A percentile compares a stretch with the other conserved stretches of the same genome.
phyloP scores from a whole-genome alignment of 345 rosid species.

The Gossypioides kirkii region DNA sequence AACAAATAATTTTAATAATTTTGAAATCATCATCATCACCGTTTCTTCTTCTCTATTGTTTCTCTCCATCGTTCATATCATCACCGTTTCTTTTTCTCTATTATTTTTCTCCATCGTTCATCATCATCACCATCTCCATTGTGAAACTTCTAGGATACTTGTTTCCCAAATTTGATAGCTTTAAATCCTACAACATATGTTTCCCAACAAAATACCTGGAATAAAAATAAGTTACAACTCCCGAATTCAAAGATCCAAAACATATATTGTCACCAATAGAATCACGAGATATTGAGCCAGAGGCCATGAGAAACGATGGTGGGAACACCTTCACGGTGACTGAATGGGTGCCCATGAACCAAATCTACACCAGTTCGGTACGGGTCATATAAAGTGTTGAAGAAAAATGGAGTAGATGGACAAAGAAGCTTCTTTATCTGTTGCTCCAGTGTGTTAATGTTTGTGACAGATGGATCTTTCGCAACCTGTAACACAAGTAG shows the following conservation, averaged over 20 bases:
- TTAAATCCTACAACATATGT: constrained; percentile 47
- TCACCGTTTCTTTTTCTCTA: too few relatives aligned
- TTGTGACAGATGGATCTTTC: constrained; percentile 70
- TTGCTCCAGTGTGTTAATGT: constrained; percentile 83
- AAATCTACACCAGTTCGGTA: constrained; percentile 78
- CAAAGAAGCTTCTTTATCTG: constrained; percentile 74
- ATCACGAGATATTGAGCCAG: constrained; percentile 74
- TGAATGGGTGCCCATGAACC: constrained; percentile 90
- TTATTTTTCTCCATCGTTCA: too few relatives aligned
- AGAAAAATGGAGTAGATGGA: constrained; percentile 79
- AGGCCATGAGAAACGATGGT: constrained; percentile 87
- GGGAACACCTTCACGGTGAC: constrained; percentile 81
- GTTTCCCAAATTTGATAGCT: constrained; percentile 56
- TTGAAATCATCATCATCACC: too few relatives aligned
- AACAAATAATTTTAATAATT: too few relatives aligned
- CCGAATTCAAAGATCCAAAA: neutral
- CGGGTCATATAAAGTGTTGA: constrained; percentile 87
- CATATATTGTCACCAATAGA: neutral
- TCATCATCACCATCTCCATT: too few relatives aligned
- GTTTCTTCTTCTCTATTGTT: too few relatives aligned
- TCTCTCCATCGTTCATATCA: too few relatives aligned
- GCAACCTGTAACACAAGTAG: constrained; percentile 53
- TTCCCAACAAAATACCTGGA: constrained; percentile 80
- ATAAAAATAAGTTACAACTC: constrained; percentile 5
- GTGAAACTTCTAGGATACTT: too few relatives aligned